phyloP scores from a whole-genome alignment of 2,329 filamentous ascomycete species.

The Clarireedia paspali region DNA sequence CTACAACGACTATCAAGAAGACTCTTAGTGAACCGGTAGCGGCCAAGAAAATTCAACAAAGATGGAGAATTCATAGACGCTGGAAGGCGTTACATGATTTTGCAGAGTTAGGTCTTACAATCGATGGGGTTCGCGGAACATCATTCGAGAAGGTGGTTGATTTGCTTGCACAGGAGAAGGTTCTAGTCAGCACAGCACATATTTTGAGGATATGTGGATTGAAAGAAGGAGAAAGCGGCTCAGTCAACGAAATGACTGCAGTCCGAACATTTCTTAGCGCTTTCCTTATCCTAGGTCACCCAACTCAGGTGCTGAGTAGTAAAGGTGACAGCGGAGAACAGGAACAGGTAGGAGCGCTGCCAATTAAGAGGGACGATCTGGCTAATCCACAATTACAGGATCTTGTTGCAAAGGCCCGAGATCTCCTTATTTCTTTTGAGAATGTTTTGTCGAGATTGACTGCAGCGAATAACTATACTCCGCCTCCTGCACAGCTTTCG shows the following conservation, averaged over 20 bases:
- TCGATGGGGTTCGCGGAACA: slow-evolving; percentile 61
- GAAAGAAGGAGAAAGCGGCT: slow-evolving; percentile 54
- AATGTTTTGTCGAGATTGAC: slow-evolving; percentile 60
- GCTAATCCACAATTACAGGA: slow-evolving; percentile 59
- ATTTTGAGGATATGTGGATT: slow-evolving; percentile 64
- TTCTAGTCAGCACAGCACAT: slow-evolving; percentile 57
- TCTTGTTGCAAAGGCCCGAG: slow-evolving; percentile 68
- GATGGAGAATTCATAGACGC: slow-evolving; percentile 56
- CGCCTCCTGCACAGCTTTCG: slow-evolving; percentile 53
- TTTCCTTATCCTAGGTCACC: slow-evolving; percentile 73
- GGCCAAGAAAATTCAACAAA: slow-evolving; percentile 58
- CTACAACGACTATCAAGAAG: slow-evolving; percentile 36
- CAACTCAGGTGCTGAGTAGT: slow-evolving; percentile 68
- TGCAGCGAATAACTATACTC: slow-evolving; percentile 57
- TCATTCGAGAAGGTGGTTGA: slow-evolving; percentile 68
- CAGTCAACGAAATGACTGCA: slow-evolving; percentile 60
- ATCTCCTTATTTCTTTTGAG: slow-evolving; percentile 72
- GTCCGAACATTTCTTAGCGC: slow-evolving; percentile 73
- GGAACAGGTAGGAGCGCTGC: slow-evolving; percentile 46
- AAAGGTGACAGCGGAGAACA: slow-evolving; percentile 53
- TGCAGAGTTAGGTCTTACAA: slow-evolving; percentile 56
- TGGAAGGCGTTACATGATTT: slow-evolving; percentile 58
- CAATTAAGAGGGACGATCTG: slow-evolving; percentile 44
- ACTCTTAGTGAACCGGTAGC: slow-evolving; percentile 51
- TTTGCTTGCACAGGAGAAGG: slow-evolving; percentile 57